These are phyloP conservation scores for Platanthera zijinensis DNA, from an alignment of 106 monocot species.

Conservation along the genomic window DNA sequence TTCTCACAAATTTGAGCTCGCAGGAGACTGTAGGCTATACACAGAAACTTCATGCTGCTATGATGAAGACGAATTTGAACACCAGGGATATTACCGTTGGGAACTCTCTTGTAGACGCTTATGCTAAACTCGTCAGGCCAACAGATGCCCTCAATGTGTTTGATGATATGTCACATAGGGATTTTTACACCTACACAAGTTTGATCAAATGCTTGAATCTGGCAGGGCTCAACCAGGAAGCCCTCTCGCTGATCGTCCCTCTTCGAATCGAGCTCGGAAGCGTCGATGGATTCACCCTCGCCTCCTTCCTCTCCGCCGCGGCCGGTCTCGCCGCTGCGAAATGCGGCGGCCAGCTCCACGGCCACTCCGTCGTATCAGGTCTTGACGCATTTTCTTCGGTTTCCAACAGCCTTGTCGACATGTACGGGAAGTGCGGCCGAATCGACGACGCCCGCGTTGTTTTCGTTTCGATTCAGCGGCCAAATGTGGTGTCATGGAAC, in stretches of 20 bases:
- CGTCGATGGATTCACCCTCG: slow-evolving; percentile 51
- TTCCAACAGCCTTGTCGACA: slow-evolving; percentile 67
- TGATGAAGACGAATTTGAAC: slow-evolving; percentile 39
- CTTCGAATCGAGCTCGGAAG: slow-evolving; percentile 36
- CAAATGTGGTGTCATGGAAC: slow-evolving; percentile 89
- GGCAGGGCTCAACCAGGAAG: slow-evolving; percentile 32
- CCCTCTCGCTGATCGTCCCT: slow-evolving; percentile 31
- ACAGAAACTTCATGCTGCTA: slow-evolving; percentile 47
- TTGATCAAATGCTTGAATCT: slow-evolving; percentile 57
- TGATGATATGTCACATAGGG: slow-evolving; percentile 30
- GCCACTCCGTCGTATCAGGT: slow-evolving; percentile 50
- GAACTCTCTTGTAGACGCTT: slow-evolving; percentile 71
- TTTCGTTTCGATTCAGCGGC: slow-evolving; percentile 38
- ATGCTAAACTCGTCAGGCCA: slow-evolving; percentile 37
- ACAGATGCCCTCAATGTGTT: slow-evolving; percentile 44
- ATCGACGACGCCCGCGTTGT: slow-evolving; percentile 33
- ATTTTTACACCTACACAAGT: slow-evolving; percentile 66
- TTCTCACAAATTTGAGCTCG: slow-evolving; percentile 40
- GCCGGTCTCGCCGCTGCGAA: slow-evolving; percentile 39
- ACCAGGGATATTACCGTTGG: slow-evolving; percentile 27
- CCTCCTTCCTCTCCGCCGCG: slow-evolving; percentile 65
- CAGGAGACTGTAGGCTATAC: slow-evolving; percentile 20
- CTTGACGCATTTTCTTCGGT: slow-evolving; percentile 42
- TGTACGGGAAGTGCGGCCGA: slow-evolving; percentile 78
- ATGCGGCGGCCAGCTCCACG: slow-evolving; percentile 64